Base-by-base conservation (phyloP, 176 grass and related monocot species). In the Cymbopogon citratus region DNA sequence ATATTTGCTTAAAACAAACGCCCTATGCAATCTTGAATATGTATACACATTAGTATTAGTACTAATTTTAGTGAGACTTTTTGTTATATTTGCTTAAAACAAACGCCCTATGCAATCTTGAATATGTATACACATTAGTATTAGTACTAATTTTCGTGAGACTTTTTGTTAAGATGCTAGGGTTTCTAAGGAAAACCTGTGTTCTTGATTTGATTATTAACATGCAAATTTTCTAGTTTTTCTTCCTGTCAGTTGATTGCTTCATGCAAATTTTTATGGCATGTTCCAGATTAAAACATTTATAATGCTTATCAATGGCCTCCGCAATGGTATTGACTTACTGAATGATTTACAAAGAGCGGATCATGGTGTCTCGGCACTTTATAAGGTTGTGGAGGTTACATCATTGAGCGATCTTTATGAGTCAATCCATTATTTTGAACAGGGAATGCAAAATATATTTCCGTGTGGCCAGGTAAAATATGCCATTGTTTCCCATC, bases 201-300 rank as follows among this genome's bases (percentile, higher is more conserved):
- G 43, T 52, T 68, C 7, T 66, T 57, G 4, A 78, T 84, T 79
- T 13, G 38, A 73, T 83, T 33, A 79, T 3, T 78, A 35, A 2
- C 2, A n/a, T 78, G 44, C 0, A 1, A 5, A 29, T 74, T 72
- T 67, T 84, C 33, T 73, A 29, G 16, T 80, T 21, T 52, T 26
- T 74, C 35, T 79, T 35, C 48, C 49, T 62, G 29, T 33, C 16
- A 43, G n/a, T 66, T 31, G 65, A 69, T 45, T 34, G 48, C 7
- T 84, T 63, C 41, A 81, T 70, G 34, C 24, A 65, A 70, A 14
- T 34, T 76, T 89, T 76, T 78, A 27, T 80, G 78, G n/a, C 16
- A n/a, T 84, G 23, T 73, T 81, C 76, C 86, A 98, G 95, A 83
- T 92, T 78, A 98, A 98, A 89, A 83, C 90, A 57, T 98, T 98